Evolutionary conservation across 768 basidiomycete species (phyloP).

Genomic region (Coprinopsis strossmayeri): DNA sequence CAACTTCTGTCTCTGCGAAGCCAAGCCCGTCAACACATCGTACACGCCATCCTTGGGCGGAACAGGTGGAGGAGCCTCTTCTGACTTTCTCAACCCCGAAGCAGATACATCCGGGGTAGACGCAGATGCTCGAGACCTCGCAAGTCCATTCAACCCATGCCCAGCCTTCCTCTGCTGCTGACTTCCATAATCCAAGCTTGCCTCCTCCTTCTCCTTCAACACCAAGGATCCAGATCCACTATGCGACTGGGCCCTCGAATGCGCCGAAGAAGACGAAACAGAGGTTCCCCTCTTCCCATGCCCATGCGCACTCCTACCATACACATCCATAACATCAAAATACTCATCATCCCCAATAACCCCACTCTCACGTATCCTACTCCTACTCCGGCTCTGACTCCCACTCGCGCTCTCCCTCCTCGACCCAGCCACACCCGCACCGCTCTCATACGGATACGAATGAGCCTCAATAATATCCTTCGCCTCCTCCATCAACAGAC

Average conservation of each 20-base stretch:
- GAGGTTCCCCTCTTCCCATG: background rate
- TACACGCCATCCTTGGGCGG: slow-evolving; percentile 4
- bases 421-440: background rate
- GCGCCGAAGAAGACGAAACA: background rate
- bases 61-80: background rate
- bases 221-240: background rate
- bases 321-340: slow-evolving; percentile 1
- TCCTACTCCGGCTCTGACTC: background rate
- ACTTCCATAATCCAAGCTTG: background rate
- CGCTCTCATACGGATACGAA: background rate
- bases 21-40: background rate
- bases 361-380: background rate
- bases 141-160: background rate
- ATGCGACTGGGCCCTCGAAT: background rate
- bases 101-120: background rate
- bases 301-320: background rate
- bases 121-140: background rate
- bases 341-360: background rate
- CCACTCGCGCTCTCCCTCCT: background rate
- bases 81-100: background rate
- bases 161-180: background rate
- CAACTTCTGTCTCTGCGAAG: background rate
- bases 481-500: slow-evolving; percentile 1
- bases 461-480: slow-evolving; percentile 1
- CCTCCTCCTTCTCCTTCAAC: background rate